phyloP scores from a whole-genome alignment of 257 asterid species.

The Orobanche coerulescens region DNA sequence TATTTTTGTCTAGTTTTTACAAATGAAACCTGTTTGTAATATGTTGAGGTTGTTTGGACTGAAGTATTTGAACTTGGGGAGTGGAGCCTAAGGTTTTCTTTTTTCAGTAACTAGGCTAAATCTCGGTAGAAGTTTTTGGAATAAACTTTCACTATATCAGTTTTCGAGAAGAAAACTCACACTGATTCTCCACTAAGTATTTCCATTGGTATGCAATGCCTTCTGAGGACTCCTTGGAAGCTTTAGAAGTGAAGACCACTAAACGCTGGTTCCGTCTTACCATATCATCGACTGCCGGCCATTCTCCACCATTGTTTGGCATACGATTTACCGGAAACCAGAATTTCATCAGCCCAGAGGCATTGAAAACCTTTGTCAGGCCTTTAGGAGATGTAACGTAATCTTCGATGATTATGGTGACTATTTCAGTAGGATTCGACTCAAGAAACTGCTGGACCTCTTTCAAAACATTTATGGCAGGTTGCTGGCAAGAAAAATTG shows the following conservation, averaged over 20 bases:
- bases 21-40: no score
- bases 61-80: no score
- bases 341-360: conserved; percentile 66
- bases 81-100: no score
- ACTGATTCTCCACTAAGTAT: conserved; percentile 83
- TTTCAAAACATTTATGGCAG: conserved; percentile 65
- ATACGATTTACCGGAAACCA: conserved; percentile 77
- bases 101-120: no score
- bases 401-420: conserved; percentile 83
- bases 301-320: conserved; percentile 79
- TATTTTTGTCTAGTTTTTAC: no score
- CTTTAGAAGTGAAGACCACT: conserved; percentile 83
- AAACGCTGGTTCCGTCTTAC: conserved; percentile 63
- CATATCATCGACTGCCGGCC: conserved; percentile 95
- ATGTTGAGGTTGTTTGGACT: no score
- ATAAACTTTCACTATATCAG: neutral
- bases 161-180: conserved; percentile 32
- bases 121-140: no score
- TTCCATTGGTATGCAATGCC: conserved; percentile 87
- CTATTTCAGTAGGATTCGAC: conserved; percentile 78
- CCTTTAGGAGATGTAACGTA: conserved; percentile 74
- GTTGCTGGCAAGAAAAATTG: conserved; percentile 44
- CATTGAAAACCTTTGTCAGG: conserved; percentile 53
- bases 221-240: conserved; percentile 70
- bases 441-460: conserved; percentile 72